Base-by-base conservation (phyloP, 2,329 filamentous ascomycete genomes). In the Bipolaris oryzae region DNA sequence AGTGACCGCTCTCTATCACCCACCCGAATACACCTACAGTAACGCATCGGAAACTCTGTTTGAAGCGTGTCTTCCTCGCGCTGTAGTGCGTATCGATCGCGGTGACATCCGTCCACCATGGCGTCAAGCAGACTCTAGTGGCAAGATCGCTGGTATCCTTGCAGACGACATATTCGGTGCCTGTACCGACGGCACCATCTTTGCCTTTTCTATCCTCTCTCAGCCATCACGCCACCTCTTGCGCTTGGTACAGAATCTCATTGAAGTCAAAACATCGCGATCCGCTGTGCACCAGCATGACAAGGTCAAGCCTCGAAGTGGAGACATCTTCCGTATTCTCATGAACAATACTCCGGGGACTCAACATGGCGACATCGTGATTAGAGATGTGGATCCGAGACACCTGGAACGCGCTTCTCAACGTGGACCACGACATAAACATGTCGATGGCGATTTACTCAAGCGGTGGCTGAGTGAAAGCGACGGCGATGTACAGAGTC, bases 171-270 rank as follows among this genome's bases (percentile, higher is more conserved):
- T 83, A 23, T 63, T 85, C 13, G 79, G 81, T 21, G 79, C 79
- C 20, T 80, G 80, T 45, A 77, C 80, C 51, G 82, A 84, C 54
- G 84, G 84, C 33, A 78, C 80, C 1, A 67, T 86, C 13, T 79
- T 81, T 41, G 73, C 78, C 15, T 89, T 97, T 65, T 84, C 84
- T 1, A 77, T 93, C 13, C 77, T 98, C 0, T 78, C 82, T 9
- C 68, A 83, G 16, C 75, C 84, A 2, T 83, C 88, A 7, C 90
- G 89, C 85, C 81, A 82, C 6, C 79, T 96, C 3, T 80, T 98
- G 5, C 83, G 84, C 55, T 86, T 94, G 60, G 71, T 97, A 1
- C 88, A 96, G 68, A 88, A 89, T 56, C 72, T 96, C 31, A 66
- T 76, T 23, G 63, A 69, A 33, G 62, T 56, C 9, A 69, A 70